Evolutionary conservation across 768 basidiomycete genomes (phyloP).

Genomic region (Suillus subalutaceus): DNA sequence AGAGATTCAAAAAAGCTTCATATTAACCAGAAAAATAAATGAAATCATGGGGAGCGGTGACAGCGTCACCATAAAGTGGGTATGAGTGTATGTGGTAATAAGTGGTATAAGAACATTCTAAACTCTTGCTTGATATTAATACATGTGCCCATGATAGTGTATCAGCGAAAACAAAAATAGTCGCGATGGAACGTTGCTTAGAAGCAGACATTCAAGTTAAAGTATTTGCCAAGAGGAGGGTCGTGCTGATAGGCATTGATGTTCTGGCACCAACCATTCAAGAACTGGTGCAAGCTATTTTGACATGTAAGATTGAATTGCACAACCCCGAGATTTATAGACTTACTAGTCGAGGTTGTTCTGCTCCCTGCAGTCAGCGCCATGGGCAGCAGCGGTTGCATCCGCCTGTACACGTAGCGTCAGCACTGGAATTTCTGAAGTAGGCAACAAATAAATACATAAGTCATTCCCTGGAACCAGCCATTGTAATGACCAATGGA

Average conservation of each 20-base stretch:
- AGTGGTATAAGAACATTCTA: background rate
- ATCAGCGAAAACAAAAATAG: background rate
- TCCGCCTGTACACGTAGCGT: conserved; percentile 36
- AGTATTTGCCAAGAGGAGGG: conserved; percentile 61
- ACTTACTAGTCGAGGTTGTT: conserved; percentile 87
- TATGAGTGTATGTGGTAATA: background rate
- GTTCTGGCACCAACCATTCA: conserved; percentile 75
- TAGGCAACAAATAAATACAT: conserved; percentile 38
- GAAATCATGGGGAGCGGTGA: conserved; percentile 3
- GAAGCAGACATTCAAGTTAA: conserved; percentile 55
- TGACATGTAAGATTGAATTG: conserved; percentile 1
- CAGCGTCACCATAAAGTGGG: background rate
- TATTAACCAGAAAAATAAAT: conserved; percentile 8
- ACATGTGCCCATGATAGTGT: background rate
- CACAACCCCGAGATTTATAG: conserved; percentile 1
- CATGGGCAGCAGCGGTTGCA: conserved; percentile 60
- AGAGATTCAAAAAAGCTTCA: background rate
- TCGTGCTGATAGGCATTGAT: conserved; percentile 49
- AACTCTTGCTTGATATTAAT: background rate
- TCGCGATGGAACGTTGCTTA: conserved; percentile 8
- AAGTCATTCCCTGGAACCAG: conserved; percentile 62
- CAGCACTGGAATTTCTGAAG: background rate
- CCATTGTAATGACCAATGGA: conserved; percentile 80
- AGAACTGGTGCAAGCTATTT: conserved; percentile 62
- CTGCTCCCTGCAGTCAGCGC: conserved; percentile 69